Evolutionary conservation across 2,329 filamentous ascomycete species (phyloP), one percentile per base, ranked within the genome.

Genomic region (Colletotrichum gigasporum): DNA sequence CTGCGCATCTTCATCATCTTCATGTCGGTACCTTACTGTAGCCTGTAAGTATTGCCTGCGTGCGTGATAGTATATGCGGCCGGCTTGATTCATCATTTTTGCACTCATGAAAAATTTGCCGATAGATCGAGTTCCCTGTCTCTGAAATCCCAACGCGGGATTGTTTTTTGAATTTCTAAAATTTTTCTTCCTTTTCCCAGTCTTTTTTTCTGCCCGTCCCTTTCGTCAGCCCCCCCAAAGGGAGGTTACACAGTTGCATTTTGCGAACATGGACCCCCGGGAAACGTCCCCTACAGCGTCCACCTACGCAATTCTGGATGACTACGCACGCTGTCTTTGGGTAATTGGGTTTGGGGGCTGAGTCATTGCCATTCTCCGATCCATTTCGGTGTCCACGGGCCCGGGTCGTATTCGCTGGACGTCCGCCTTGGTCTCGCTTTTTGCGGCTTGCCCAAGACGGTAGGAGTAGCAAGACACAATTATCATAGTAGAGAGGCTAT

Each of bases 311-410:
- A 37, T 45, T 34, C 39, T 34, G 10, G 28, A 45, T 41, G n/a
- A 14, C n/a, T n/a, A n/a, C n/a, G n/a, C n/a, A n/a, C n/a, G n/a
- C 50, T 39, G n/a, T 24, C 8, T 37, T 10, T 39, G n/a, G n/a
- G n/a, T n/a, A n/a, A n/a, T n/a, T n/a, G n/a, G n/a, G n/a, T 48
- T 52, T 48, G 45, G 54, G 24, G 54, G 54, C 60, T 39, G 60
- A 63, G 60, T 53, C 54, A 63, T 26, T 53, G 30, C 12, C 30
- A 34, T 26, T 50, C 41, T 48, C 18, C 26, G 56, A 16, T 48
- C 60, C 24, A 34, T 30, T 34, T 53, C 18, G 60, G 60, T 26
- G 35, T 48, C 55, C 10, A 56, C 32, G 53, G 53, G 47, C 20
- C 41, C 42, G 54, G 22, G 7, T 18, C 42, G 42, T 24, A 24